Conservation (phyloP, 2,329 filamentous ascomycete species). For the Periconia sp. region DNA sequence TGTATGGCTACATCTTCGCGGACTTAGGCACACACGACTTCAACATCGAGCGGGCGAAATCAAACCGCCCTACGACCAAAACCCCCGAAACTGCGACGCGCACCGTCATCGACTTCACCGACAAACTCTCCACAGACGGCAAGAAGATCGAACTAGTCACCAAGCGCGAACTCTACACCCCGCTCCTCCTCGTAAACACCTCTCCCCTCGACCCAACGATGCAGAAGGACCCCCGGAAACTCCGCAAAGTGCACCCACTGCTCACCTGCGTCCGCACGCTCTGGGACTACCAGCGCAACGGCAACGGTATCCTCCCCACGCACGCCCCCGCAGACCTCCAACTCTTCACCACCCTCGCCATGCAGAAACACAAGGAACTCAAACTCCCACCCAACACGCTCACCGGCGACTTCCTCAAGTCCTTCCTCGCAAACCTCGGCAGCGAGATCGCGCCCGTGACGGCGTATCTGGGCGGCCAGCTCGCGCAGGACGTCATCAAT, state of each 20-base stretch:
- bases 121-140: constrained; percentile 58
- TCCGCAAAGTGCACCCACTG: constrained; percentile 75
- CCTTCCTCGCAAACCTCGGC: constrained; percentile 83
- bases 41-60: constrained; percentile 79
- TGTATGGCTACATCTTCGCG: constrained; percentile 94
- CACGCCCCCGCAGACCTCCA: constrained; percentile 65
- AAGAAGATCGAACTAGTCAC: constrained; percentile 85
- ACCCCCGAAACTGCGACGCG: constrained; percentile 78
- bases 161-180: constrained; percentile 88
- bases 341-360: constrained; percentile 75
- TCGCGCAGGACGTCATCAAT: constrained; percentile 97
- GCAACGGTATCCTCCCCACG: constrained; percentile 46
- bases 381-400: constrained; percentile 49
- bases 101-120: constrained; percentile 70
- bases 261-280: constrained; percentile 85
- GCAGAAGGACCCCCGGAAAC: constrained; percentile 66
- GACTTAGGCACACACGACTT: constrained; percentile 91
- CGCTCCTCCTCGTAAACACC: constrained; percentile 81
- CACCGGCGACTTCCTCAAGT: constrained; percentile 67
- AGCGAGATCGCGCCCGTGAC: constrained; percentile 84
- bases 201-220: constrained; percentile 72
- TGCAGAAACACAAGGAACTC: constrained; percentile 72
- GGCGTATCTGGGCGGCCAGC: constrained; percentile 83
- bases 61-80: constrained; percentile 64
- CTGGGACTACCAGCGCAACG: constrained; percentile 76